phyloP scores from a whole-genome alignment of 108 stramenopile species.

The Cylindrotheca closterium region DNA sequence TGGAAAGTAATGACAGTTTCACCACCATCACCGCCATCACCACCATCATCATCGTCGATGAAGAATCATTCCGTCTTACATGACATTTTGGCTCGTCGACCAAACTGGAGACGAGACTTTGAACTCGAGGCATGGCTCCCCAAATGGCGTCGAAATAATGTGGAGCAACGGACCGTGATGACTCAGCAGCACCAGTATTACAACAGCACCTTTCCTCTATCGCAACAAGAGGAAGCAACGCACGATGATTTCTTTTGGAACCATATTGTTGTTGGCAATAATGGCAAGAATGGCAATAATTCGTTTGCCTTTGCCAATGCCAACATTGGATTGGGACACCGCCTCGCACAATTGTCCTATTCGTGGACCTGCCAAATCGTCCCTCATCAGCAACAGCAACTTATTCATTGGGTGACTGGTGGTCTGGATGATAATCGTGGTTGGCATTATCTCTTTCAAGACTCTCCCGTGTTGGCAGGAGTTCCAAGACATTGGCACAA shows the following conservation, averaged over 20 bases:
- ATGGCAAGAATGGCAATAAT: too few relatives aligned
- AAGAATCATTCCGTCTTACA: too few relatives aligned
- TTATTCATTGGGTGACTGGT: slow-evolving; percentile 4
- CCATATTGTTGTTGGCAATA: too few relatives aligned
- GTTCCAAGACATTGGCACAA: neutral
- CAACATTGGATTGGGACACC: slow-evolving; percentile 3
- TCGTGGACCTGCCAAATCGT: neutral
- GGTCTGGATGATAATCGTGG: slow-evolving; percentile 4
- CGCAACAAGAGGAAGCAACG: neutral
- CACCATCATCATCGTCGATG: too few relatives aligned
- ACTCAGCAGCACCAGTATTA: neutral
- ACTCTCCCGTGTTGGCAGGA: neutral
- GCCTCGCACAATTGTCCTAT: slow-evolving; percentile 4
- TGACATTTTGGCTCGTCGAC: neutral
- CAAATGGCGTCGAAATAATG: neutral
- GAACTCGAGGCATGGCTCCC: neutral
- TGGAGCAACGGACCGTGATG: neutral
- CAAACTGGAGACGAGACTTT: neutral
- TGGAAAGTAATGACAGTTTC: too few relatives aligned
- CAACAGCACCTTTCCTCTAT: neutral
- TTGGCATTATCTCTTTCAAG: slow-evolving; percentile 3
- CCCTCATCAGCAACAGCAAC: slow-evolving; percentile 2
- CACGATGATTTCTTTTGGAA: neutral
- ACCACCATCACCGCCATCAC: too few relatives aligned
- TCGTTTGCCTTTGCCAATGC: slow-evolving; percentile 1